A percentile compares a stretch with the other conserved stretches of the same genome.
These are phyloP conservation scores for Leccinum aurantiacum DNA, from an alignment of 768 basidiomycete genomes.

Conservation along the genomic window DNA sequence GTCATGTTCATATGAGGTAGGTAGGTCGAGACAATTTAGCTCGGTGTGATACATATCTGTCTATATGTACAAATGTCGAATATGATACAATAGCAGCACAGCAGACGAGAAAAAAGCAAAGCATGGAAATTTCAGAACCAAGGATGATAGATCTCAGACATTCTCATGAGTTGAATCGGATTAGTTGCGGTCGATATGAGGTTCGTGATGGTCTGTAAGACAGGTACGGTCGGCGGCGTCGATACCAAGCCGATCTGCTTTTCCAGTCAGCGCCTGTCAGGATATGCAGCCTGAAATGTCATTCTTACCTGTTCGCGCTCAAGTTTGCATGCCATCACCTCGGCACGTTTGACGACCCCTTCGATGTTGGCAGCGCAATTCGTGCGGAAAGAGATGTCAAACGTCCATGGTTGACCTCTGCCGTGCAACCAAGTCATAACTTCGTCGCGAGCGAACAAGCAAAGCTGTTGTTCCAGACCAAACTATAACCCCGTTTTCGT, in stretches of 20 bases:
- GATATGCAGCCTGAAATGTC: neutral
- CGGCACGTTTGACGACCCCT: slow-evolving; percentile 74
- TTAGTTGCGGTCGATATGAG: slow-evolving; percentile 86
- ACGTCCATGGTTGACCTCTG: slow-evolving; percentile 53
- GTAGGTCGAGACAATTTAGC: neutral
- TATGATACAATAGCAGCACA: slow-evolving; percentile 1
- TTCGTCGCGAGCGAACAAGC: slow-evolving; percentile 91
- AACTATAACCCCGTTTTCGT: slow-evolving; percentile 47
- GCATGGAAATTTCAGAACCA: slow-evolving; percentile 59
- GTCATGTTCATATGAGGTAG: neutral
- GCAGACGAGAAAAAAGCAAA: neutral
- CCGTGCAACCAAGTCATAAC: slow-evolving; percentile 73
- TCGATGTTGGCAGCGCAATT: slow-evolving; percentile 61
- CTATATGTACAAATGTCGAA: slow-evolving; percentile 4
- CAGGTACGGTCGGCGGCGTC: slow-evolving; percentile 39
- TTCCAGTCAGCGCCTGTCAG: slow-evolving; percentile 6
- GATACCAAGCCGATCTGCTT: slow-evolving; percentile 22
- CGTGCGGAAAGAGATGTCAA: slow-evolving; percentile 61
- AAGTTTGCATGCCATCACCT: slow-evolving; percentile 80
- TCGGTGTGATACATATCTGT: neutral
- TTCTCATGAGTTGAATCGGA: slow-evolving; percentile 78
- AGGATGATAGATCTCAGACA: slow-evolving; percentile 81
- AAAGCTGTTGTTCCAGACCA: slow-evolving; percentile 89
- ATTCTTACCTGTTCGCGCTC: slow-evolving; percentile 75
- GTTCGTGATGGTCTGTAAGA: slow-evolving; percentile 79